phyloP scores from a whole-genome alignment of 116 monocot genomes.

The Iris pallida region DNA sequence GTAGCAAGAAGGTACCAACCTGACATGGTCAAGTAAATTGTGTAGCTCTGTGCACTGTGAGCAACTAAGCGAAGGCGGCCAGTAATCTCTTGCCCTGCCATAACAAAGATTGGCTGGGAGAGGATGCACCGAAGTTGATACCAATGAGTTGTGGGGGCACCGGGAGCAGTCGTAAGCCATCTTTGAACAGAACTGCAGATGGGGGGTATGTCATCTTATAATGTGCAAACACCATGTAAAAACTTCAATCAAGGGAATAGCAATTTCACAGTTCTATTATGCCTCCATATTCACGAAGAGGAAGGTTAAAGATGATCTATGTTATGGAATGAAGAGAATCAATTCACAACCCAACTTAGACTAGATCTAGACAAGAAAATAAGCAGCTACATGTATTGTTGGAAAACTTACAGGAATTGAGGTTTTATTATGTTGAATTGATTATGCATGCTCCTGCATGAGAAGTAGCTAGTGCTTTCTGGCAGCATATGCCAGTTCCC shows the following conservation, averaged over 20 bases:
- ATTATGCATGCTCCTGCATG: too few species aligned
- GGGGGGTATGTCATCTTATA: conserved; percentile 3
- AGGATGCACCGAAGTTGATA: conserved; percentile 94
- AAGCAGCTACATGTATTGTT: too few species aligned
- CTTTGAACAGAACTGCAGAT: conserved; percentile 75
- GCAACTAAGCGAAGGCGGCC: conserved; percentile 80
- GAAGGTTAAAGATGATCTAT: too few species aligned
- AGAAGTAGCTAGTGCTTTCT: too few species aligned
- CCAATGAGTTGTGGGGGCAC: conserved; percentile 94
- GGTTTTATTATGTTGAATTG: too few species aligned
- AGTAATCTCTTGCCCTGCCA: conserved; percentile 98
- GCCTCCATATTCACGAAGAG: too few species aligned
- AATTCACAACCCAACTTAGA: too few species aligned
- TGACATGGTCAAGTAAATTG: conserved; percentile 88
- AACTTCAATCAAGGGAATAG: neutral
- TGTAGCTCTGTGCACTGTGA: conserved; percentile 95
- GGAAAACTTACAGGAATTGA: too few species aligned
- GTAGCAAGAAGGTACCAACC: conserved; percentile 27
- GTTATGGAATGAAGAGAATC: too few species aligned
- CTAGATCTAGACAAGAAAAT: too few species aligned
- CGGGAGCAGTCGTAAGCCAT: conserved; percentile 96
- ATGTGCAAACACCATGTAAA: neutral
- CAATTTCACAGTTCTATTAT: too few species aligned
- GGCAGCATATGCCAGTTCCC: too few species aligned
- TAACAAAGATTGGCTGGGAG: conserved; percentile 83